Evolutionary conservation across 2,329 filamentous ascomycete genomes (phyloP).

Genomic region (Hypoxylon sp.): DNA sequence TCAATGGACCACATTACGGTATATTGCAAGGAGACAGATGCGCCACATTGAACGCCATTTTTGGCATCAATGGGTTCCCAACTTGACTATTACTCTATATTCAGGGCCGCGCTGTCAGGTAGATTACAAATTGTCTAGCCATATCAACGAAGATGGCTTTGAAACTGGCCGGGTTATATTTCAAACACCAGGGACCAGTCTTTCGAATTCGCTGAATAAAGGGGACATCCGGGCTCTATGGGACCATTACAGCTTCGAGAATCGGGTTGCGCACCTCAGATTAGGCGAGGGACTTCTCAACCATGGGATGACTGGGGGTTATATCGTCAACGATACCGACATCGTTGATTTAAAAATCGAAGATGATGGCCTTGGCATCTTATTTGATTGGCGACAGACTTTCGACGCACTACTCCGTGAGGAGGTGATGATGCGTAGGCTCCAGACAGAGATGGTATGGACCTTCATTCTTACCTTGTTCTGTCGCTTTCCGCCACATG

Average conservation of each 20-base stretch:
- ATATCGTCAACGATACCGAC: conserved; percentile 44
- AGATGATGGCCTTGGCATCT: conserved; percentile 32
- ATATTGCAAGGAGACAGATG: conserved; percentile 36
- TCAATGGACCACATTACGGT: conserved; percentile 44
- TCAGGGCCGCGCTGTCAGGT: conserved; percentile 42
- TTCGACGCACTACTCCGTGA: conserved; percentile 42
- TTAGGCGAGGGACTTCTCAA: conserved; percentile 40
- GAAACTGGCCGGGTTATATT: conserved; percentile 31
- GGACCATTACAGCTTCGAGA: conserved; percentile 42
- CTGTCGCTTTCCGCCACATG: conserved; percentile 20
- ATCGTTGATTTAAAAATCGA: conserved; percentile 38
- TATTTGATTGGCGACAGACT: conserved; percentile 39
- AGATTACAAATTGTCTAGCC: conserved; percentile 33
- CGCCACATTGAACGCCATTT: conserved; percentile 41
- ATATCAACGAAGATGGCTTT: background rate
- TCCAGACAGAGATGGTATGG: conserved; percentile 42
- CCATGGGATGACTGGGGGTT: conserved; percentile 40
- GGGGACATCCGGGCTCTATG: conserved; percentile 32
- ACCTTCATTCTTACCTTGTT: conserved; percentile 22
- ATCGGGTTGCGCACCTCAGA: conserved; percentile 41
- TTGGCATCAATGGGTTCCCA: conserved; percentile 38
- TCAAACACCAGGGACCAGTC: conserved; percentile 16
- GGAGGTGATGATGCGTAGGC: conserved; percentile 44
- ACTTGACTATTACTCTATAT: conserved; percentile 42
- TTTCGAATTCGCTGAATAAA: conserved; percentile 23